Evolutionary conservation across 257 asterid genomes (phyloP).

Genomic region (Gynochthodes officinalis): DNA sequence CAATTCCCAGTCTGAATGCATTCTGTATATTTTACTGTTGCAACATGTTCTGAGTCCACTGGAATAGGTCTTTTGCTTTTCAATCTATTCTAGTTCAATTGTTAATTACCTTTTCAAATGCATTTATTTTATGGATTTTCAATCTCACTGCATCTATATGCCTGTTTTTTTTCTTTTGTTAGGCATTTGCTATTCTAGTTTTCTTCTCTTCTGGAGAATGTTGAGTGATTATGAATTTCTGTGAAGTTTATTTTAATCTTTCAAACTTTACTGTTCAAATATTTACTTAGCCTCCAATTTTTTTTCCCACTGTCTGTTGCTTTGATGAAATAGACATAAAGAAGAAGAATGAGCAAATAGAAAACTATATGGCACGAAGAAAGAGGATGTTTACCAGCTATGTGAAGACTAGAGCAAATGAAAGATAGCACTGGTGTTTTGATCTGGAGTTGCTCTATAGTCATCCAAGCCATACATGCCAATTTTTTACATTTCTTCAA

Average conservation of each 20-base stretch:
- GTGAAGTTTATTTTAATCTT: neutral
- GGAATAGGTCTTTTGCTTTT: neutral
- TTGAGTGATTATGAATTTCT: constrained; percentile 1
- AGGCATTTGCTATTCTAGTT: neutral
- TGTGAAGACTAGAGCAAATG: neutral
- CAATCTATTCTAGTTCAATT: neutral
- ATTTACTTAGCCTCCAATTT: neutral
- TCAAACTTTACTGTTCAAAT: neutral
- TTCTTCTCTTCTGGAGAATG: neutral
- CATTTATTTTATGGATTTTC: neutral
- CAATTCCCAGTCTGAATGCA: neutral
- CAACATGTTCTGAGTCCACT: neutral
- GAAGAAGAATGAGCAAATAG: neutral
- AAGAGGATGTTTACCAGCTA: neutral
- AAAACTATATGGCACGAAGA: too few species aligned
- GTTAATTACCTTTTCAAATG: neutral
- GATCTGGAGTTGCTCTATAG: neutral
- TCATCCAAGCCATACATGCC: neutral
- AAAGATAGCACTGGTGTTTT: neutral
- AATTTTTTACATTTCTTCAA: neutral
- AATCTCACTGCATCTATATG: neutral
- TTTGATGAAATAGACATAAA: neutral
- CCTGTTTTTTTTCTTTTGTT: neutral
- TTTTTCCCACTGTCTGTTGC: neutral
- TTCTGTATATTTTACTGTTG: neutral